These are phyloP conservation scores for Russula brevipes DNA, from an alignment of 768 basidiomycete species.

Conservation along the genomic window DNA sequence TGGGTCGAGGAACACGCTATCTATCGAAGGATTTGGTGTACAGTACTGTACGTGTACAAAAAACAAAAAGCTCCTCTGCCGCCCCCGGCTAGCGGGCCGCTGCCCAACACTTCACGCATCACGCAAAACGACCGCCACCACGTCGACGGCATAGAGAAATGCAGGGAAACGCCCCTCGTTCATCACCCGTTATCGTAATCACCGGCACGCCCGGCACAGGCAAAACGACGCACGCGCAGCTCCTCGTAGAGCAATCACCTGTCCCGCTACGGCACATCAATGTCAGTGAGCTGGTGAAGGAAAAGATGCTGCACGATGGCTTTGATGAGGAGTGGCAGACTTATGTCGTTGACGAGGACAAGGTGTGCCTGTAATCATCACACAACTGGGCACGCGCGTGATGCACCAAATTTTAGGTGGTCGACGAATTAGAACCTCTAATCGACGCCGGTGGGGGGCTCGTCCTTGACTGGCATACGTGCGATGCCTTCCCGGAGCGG, in stretches of 20 bases:
- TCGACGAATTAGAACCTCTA: constrained; percentile 82
- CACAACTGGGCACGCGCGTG: not conserved
- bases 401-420: constrained; percentile 45
- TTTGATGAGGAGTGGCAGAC: constrained; percentile 95
- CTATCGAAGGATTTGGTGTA: too few relatives aligned
- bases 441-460: constrained; percentile 60
- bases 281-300: constrained; percentile 85
- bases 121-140: not conserved
- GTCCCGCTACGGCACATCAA: constrained; percentile 77
- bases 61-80: too few relatives aligned
- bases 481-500: constrained; percentile 89
- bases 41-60: too few relatives aligned
- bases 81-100: too few relatives aligned
- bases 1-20: too few relatives aligned
- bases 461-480: constrained; percentile 93
- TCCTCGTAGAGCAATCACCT: constrained; percentile 70
- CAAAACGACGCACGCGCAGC: constrained; percentile 87
- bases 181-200: constrained; percentile 68
- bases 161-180: constrained; percentile 21
- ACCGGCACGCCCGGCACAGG: constrained; percentile 95
- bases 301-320: constrained; percentile 70
- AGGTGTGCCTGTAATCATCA: constrained; percentile 44
- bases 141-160: not conserved
- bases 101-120: too few relatives aligned
- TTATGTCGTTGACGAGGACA: constrained; percentile 93